Conservation (phyloP, 345 rosid species). For the Durio zibethinus region DNA sequence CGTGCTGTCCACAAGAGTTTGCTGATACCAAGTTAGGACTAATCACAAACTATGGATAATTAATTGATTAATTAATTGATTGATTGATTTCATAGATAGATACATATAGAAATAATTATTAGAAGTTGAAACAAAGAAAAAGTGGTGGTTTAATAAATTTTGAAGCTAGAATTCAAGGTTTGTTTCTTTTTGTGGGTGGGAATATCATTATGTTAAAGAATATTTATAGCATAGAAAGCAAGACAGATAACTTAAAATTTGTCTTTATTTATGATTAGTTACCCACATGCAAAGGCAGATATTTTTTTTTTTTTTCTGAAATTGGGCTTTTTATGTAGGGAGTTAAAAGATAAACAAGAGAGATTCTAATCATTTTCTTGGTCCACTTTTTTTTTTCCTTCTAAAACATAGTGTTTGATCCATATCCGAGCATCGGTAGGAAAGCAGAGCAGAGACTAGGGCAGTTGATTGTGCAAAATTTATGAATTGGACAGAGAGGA, state of each 20-base stretch:
- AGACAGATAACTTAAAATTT: not conserved
- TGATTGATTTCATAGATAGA: not conserved
- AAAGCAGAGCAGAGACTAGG: not conserved
- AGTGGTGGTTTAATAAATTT: not conserved
- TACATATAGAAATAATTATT: not conserved
- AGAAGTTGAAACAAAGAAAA: not conserved
- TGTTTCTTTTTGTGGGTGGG: not conserved
- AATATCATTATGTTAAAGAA: not conserved
- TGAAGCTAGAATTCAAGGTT: not conserved
- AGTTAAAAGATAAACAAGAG: not conserved
- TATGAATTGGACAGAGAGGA: not conserved
- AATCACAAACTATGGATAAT: not conserved
- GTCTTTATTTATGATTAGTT: not conserved
- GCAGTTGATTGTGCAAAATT: conserved; percentile 1
- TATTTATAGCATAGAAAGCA: no score
- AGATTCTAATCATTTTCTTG: not conserved
- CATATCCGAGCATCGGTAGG: not conserved
- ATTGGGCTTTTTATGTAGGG: not conserved
- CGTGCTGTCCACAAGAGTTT: conserved; percentile 7
- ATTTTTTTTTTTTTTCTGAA: not conserved
- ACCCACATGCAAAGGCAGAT: not conserved
- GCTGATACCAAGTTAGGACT: not conserved
- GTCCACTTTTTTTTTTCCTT: not conserved
- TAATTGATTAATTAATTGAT: not conserved
- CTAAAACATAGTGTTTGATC: not conserved